Base-by-base conservation (phyloP, 257 asterid species). In the Salvia miltiorrhiza region DNA sequence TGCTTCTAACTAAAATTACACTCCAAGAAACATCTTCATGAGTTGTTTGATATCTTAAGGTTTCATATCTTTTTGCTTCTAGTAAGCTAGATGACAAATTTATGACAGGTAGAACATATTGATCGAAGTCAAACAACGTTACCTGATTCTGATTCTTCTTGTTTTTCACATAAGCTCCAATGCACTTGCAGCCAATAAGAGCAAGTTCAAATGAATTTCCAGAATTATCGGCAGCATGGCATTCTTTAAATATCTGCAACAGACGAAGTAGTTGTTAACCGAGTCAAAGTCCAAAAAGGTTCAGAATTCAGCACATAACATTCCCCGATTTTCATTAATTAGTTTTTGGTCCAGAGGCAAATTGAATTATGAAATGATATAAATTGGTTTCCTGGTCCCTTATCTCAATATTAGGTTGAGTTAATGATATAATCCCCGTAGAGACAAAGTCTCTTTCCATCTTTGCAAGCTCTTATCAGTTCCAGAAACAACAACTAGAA, bases 111-210 rank as follows among this genome's bases (percentile, higher is more conserved):
- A 35, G 48, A 65, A 48, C 11, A n/a, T 67, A 32, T 19, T 2
- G 30, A 60, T 70, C 11, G n/a, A 17, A 54, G 40, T 19, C 44
- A 30, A 6, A 40, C 66, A 35, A 19, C 13, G 56, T 37, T 81
- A 86, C 97, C 97, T 92, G 97, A 81, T 92, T 92, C 67, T 92
- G 98, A 76, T 90, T 90, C 88, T 86, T 92, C 67, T 90, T 92
- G 86, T 80, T 90, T 73, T 60, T 88, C 16, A 88, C 98, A 73
- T 92, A 92, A 64, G 98, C 98, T 54, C 98, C 96, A 53, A 92
- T 88, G 79, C 98, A 92, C 77, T 92, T 92, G 84, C 88, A 90
- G 52, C 96, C 84, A 66, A 83, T 75, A 35, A 90, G 95, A 49
- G 86, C 67, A 54, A 92, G 97, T 81, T 88, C 98, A 67, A 74